Evolutionary conservation across 768 basidiomycete genomes (phyloP).

Genomic region (Trametes cingulata): DNA sequence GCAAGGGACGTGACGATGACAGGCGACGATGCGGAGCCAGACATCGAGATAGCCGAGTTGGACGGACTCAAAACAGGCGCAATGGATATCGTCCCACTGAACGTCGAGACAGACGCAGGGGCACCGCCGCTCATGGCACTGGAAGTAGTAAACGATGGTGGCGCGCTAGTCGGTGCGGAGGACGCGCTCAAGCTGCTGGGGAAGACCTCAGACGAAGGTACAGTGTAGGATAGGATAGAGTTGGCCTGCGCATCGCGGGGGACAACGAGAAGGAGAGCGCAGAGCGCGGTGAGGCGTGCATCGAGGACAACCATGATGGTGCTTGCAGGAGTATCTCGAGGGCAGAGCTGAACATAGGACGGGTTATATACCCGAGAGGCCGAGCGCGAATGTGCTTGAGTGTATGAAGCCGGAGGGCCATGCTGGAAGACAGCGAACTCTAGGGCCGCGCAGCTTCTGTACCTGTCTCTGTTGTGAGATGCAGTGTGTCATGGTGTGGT

Average conservation of each 20-base stretch:
- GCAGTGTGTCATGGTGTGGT: neutral
- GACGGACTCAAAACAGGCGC: conserved; percentile 12
- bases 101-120: neutral
- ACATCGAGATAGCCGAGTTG: neutral
- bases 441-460: neutral
- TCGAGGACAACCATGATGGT: conserved; percentile 20
- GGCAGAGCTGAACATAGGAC: neutral
- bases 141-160: too few relatives aligned
- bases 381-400: neutral
- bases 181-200: neutral
- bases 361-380: neutral
- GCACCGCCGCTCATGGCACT: too few relatives aligned
- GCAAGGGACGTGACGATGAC: neutral
- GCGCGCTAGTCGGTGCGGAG: conserved; percentile 9
- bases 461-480: neutral
- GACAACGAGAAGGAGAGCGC: conserved; percentile 22
- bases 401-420: neutral
- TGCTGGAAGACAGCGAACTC: too few relatives aligned
- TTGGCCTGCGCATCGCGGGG: neutral
- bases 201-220: too few relatives aligned
- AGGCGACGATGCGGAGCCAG: conserved; percentile 12
- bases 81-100: too few relatives aligned
- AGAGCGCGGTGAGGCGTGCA: conserved; percentile 17
- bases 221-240: neutral
- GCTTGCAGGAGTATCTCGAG: conserved; percentile 4